Conservation (phyloP, 805 yeast species). For the Myxozyma neotropica region DNA sequence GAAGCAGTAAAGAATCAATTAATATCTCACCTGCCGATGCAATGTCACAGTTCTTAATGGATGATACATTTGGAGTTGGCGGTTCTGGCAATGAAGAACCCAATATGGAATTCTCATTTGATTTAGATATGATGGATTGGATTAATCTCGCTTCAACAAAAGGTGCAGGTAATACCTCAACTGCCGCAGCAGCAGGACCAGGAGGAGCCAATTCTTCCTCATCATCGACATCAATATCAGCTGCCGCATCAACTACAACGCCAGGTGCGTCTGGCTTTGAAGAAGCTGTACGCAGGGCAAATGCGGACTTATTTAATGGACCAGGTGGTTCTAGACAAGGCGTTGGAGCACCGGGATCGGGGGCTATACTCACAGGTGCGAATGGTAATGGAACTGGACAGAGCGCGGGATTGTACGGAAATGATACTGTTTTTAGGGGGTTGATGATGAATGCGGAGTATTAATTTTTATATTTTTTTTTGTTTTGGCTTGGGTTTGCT, state of each 20-base stretch:
- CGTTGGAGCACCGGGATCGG: conserved; percentile 1
- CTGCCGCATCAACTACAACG: background rate
- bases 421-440: conserved; percentile 32
- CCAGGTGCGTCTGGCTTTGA: conserved; percentile 5
- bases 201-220: background rate
- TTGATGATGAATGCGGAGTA: conserved; percentile 35
- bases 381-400: conserved; percentile 10
- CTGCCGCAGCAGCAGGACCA: background rate
- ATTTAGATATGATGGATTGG: conserved; percentile 35
- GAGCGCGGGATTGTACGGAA: conserved; percentile 11
- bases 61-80: conserved; percentile 30
- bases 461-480: conserved; percentile 1
- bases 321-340: conserved; percentile 33
- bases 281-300: conserved; percentile 30
- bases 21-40: conserved; percentile 34
- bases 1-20: conserved; percentile 12
- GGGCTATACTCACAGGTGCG: background rate
- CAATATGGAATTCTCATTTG: conserved; percentile 29
- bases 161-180: background rate
- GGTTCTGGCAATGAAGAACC: conserved; percentile 20
- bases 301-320: conserved; percentile 30
- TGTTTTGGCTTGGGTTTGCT: background rate
- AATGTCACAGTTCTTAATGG: conserved; percentile 34
- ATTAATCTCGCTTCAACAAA: conserved; percentile 28
- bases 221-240: background rate